Conservation (phyloP, 2,329 filamentous ascomycete genomes). For the Alternaria arborescens region DNA sequence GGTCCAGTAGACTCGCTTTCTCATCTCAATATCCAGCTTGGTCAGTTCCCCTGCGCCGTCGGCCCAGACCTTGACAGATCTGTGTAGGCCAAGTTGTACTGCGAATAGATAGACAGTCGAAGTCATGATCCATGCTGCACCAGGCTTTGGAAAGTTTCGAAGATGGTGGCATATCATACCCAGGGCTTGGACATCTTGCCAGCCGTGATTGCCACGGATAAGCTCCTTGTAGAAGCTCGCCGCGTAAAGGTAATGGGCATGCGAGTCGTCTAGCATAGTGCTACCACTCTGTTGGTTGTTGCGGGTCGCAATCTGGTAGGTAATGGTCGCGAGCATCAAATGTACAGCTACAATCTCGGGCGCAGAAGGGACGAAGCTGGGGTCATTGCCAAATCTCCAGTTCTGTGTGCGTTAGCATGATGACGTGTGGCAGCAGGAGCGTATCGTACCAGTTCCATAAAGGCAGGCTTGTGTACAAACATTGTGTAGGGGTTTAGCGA, state of each 20-base stretch:
- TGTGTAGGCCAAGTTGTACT: constrained; percentile 78
- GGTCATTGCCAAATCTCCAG: constrained; percentile 78
- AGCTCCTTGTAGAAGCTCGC: constrained; percentile 74
- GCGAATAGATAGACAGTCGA: constrained; percentile 72
- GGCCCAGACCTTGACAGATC: constrained; percentile 69
- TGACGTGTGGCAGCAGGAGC: background rate
- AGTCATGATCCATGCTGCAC: constrained; percentile 74
- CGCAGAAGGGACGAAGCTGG: constrained; percentile 66
- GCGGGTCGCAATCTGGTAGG: constrained; percentile 77
- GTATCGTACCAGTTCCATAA: constrained; percentile 69
- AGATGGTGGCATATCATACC: constrained; percentile 76
- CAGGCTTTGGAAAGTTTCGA: constrained; percentile 80
- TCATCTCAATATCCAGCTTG: constrained; percentile 74
- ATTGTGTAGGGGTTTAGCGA: constrained; percentile 77
- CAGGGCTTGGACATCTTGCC: constrained; percentile 76
- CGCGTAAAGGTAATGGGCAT: constrained; percentile 80
- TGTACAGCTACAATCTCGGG: constrained; percentile 76
- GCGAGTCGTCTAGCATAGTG: constrained; percentile 68
- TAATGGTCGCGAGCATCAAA: constrained; percentile 81
- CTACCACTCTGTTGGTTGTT: constrained; percentile 60
- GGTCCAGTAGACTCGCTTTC: constrained; percentile 81
- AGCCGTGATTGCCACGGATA: constrained; percentile 65
- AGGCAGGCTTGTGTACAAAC: constrained; percentile 78
- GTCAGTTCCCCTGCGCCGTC: constrained; percentile 55
- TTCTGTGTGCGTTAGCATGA: constrained; percentile 54